Evolutionary conservation across 345 rosid species (phyloP).

Genomic region (Bretschneidera sinensis): DNA sequence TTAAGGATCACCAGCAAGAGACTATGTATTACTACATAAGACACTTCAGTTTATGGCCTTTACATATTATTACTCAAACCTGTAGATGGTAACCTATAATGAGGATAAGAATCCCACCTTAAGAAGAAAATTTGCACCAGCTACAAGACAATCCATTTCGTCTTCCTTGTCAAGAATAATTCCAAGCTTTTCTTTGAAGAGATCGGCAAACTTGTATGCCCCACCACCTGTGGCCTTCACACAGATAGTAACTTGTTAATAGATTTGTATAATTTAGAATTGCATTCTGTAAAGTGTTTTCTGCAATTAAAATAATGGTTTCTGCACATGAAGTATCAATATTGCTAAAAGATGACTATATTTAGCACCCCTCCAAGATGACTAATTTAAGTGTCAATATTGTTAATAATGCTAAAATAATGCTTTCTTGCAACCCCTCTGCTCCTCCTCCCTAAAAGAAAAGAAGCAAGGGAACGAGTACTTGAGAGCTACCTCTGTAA

Average conservation of each 20-base stretch:
- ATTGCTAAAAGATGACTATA: too few relatives aligned
- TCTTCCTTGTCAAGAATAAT: constrained; percentile 82
- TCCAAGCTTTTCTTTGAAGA: constrained; percentile 82
- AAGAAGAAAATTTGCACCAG: constrained; percentile 90
- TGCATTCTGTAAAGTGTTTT: neutral
- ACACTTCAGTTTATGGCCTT: too few relatives aligned
- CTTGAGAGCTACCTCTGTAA: neutral
- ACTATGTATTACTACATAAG: too few relatives aligned
- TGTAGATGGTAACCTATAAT: too few relatives aligned
- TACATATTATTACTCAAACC: too few relatives aligned
- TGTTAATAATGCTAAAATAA: too few relatives aligned
- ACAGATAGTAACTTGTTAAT: constrained; percentile 20
- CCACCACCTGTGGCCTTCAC: constrained; percentile 98
- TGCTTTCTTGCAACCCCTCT: neutral
- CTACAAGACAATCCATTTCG: constrained; percentile 93
- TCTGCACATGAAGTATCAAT: too few relatives aligned
- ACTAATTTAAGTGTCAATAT: too few relatives aligned
- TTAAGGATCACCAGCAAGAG: too few relatives aligned
- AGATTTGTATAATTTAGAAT: constrained; percentile 2
- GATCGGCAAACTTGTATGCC: constrained; percentile 87
- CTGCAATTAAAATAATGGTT: neutral
- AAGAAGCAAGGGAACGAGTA: neutral
- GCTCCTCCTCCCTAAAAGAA: too few relatives aligned
- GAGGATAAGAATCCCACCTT: constrained; percentile 49
- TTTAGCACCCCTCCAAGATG: too few relatives aligned